Base-by-base conservation (phyloP, 2,329 filamentous ascomycete species). In the Arthrobotrys musiformis region DNA sequence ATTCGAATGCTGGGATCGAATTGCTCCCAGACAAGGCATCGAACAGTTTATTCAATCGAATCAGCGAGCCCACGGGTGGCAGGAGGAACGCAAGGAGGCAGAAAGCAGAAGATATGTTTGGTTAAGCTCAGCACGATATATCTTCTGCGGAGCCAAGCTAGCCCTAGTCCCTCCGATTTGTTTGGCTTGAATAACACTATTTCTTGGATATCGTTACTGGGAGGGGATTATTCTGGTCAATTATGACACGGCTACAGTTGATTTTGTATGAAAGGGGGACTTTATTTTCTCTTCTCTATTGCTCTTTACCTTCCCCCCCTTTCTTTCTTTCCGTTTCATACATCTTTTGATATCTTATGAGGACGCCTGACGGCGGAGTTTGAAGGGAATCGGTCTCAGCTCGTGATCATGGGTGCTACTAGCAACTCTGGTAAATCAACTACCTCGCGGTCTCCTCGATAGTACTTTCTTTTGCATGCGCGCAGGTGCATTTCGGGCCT, bases 11-110 rank as follows among this genome's bases (percentile, higher is more conserved):
- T 26, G 74, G 74, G 35, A 72, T 79, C 9, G 79, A 80, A 35
- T 60, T 80, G 28, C 72, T 80, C 17, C 79, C 79, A 1, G 60
- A 70, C 22, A 80, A 78, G 50, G 66, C 74, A 1, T 58, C 76
- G 8, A 73, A 75, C 46, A 70, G 79, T 40, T 37, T 78, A 56
- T 78, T 78, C 28, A 78, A 72, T 63, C 48, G 74, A 28, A 78
- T 78, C 19, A 70, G 72, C 44, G 72, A 76, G 37, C 64, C 64
- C 2, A n/a, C 56, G 7, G 33, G 46, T 19, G 24, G 50, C 24
- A 60, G 72, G 11, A 66, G 72, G 28, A 64, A 64, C 11, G 35
- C 64, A 9, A 64, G 72, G 33, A 70, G 72, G 19, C 64, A 76
- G 58, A 76, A 76, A 48, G 72, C 72, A 15, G 72, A 76, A 33